Base-by-base conservation (phyloP, 352 stramenopile genomes). In the Lagenidium giganteum region DNA sequence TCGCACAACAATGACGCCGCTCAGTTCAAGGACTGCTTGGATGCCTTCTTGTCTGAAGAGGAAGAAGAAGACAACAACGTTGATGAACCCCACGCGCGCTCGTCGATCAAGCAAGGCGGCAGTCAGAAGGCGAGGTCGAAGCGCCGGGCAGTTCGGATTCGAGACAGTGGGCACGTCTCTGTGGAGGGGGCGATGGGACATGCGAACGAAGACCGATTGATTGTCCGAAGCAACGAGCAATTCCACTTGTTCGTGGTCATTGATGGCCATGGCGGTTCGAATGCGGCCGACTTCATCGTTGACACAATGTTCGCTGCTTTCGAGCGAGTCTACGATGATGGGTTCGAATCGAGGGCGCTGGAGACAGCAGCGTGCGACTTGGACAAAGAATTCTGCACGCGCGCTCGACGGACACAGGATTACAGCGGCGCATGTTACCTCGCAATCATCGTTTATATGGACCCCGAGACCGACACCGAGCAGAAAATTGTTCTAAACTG, bases 181-280 rank as follows among this genome's bases (percentile, higher is more conserved):
- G 52, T 63, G 9, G 70, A 84, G 42, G 72, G 70, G 6, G 57
- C 42, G n/a, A 70, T 67, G 33, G 70, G 67, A 26, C 74, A 89
- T 39, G 54, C 52, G 12, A 88, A 89, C 41, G 73, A 92, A 48
- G 76, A 92, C 39, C 73, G 79, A 14, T 51, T 64, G 3, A 28
- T 87, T 21, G 57, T 86, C n/a, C 41, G 67, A 21, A 67, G 64
- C 40, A 67, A 71, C 20, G 57, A 67, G 30, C 36, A 60, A 9
- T 88, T 88, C 54, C 68, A 77, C 49, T 16, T 88, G 32, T 63
- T 92, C 23, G 74, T 68, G 0, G 76, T 88, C 47, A 73, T 92
- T 33, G 77, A 92, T 43, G 76, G 80, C 31, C 80, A 92, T 47
- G 80, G 74, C 17, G 80, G 80, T 22, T 51, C 55, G 21, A 66